Evolutionary conservation across 2,329 filamentous ascomycete species (phyloP), one percentile per base, ranked within the genome.

Genomic region (Sordariomycetes sp.): DNA sequence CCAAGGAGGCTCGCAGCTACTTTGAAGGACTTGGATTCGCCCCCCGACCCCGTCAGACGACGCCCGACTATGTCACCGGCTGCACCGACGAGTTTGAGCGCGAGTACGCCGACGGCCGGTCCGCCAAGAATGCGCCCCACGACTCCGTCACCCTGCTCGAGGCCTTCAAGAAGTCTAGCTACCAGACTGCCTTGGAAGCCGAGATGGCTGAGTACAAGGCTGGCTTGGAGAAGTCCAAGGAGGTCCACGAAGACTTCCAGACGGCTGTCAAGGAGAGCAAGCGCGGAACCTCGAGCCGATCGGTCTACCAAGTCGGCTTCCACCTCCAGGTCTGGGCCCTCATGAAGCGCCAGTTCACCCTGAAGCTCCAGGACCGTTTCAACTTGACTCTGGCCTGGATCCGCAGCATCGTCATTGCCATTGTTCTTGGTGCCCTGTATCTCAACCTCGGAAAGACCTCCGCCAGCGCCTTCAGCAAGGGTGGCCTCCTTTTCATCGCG

Each of bases 321-420:
- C 76, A 87, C 42, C 64, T 85, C 2, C 87, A 94, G 53, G 70
- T 92, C 16, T 88, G 80, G 80, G 82, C 83, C 1, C 59, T 92
- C 41, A 83, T 88, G 71, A 81, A 86, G 54, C 76, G 86, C 5
- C 86, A 93, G 53, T 92, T 87, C 53, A 66, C 82, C 33, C 78
- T 93, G 47, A 92, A 92, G 62, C 80, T 86, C 64, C 85, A 93
- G 55, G 86, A 94, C 53, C 81, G 80, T 38, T 82, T 88, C 49
- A 77, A 79, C n/a, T 66, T 93, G 6, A 62, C 68, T 11, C 74
- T 92, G 20, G 79, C 79, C 2, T 92, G 83, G 83, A 43, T 70
- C 26, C 64, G 72, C 8, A 70, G 61, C 37, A 78, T 88, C 44
- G 63, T 85, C 44, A 79, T 90, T 44, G 85, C 81, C 11, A 79